phyloP scores from a whole-genome alignment of 257 asterid species.

The Jasminum sambac region DNA sequence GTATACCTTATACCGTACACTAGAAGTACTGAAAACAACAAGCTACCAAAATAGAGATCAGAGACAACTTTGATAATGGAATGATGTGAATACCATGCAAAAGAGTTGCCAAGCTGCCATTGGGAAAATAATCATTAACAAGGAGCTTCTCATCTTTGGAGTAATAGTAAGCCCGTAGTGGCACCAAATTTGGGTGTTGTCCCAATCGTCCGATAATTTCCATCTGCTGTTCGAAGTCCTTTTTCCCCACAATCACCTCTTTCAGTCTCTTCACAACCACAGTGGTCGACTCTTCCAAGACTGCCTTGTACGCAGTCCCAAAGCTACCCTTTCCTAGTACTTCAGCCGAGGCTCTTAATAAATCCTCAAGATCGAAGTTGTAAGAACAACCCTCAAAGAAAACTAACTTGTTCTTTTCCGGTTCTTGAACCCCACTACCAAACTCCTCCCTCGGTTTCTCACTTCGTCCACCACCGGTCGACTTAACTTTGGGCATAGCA shows the following conservation, averaged over 20 bases:
- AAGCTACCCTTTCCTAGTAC: slow-evolving; percentile 92
- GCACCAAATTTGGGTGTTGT: slow-evolving; percentile 71
- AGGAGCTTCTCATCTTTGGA: slow-evolving; percentile 97
- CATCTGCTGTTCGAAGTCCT: slow-evolving; percentile 96
- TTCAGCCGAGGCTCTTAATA: slow-evolving; percentile 92
- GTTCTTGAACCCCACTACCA: slow-evolving; percentile 91
- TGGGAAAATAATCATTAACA: slow-evolving; percentile 72
- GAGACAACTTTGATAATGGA: background rate
- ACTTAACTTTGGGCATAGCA: slow-evolving; percentile 60
- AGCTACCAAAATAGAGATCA: background rate
- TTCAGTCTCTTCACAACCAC: slow-evolving; percentile 92
- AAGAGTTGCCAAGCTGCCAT: slow-evolving; percentile 71
- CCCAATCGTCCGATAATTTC: slow-evolving; percentile 79
- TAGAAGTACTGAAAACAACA: background rate
- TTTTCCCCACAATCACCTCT: slow-evolving; percentile 88
- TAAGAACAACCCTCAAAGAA: slow-evolving; percentile 91
- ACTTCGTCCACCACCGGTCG: slow-evolving; percentile 59
- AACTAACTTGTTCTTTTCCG: slow-evolving; percentile 79
- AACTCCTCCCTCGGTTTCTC: slow-evolving; percentile 87
- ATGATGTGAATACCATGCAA: slow-evolving; percentile 64
- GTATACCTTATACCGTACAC: no score
- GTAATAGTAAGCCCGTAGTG: slow-evolving; percentile 89
- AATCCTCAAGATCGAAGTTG: slow-evolving; percentile 93
- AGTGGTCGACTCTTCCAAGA: slow-evolving; percentile 84
- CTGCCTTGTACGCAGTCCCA: slow-evolving; percentile 93